Evolutionary conservation across 2,329 filamentous ascomycete genomes (phyloP).

Genomic region (Dendryphion nanum): DNA sequence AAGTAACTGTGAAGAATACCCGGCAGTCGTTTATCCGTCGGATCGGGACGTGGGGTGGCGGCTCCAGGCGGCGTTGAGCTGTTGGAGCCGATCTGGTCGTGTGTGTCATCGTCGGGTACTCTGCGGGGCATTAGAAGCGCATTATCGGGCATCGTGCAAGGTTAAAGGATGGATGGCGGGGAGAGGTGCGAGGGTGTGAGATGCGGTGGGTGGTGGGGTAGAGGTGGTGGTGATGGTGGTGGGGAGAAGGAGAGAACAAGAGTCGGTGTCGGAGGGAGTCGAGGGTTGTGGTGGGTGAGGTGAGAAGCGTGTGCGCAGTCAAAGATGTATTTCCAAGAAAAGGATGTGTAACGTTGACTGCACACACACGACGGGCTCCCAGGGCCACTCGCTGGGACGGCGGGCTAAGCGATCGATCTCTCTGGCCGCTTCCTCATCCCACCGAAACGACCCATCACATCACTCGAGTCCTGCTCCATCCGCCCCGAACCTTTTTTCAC

Average conservation of each 20-base stretch:
- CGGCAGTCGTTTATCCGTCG: conserved; percentile 89
- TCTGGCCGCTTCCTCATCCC: background rate
- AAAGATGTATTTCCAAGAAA: conserved; percentile 20
- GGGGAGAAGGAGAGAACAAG: background rate
- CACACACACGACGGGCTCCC: too few relatives aligned
- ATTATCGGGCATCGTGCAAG: conserved; percentile 28
- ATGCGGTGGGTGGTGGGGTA: conserved; percentile 2
- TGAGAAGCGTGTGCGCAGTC: background rate
- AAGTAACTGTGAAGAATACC: conserved; percentile 96
- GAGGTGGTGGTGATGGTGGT: conserved; percentile 2
- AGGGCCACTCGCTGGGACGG: background rate
- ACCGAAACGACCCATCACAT: background rate
- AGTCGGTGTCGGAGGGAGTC: conserved; percentile 1
- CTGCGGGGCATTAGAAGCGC: conserved; percentile 38
- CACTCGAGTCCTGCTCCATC: too few relatives aligned
- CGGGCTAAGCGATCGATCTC: conserved; percentile 11
- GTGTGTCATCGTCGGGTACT: conserved; percentile 63
- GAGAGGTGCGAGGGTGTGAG: background rate
- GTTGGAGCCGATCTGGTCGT: conserved; percentile 74
- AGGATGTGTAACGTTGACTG: conserved; percentile 29
- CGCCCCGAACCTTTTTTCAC: background rate
- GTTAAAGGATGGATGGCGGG: conserved; percentile 2
- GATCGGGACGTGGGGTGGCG: conserved; percentile 90
- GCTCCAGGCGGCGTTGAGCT: conserved; percentile 87
- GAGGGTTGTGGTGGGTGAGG: background rate